These are phyloP conservation scores for Aspergillus ruber DNA, from an alignment of 2,329 filamentous ascomycete species.

Conservation along the genomic window DNA sequence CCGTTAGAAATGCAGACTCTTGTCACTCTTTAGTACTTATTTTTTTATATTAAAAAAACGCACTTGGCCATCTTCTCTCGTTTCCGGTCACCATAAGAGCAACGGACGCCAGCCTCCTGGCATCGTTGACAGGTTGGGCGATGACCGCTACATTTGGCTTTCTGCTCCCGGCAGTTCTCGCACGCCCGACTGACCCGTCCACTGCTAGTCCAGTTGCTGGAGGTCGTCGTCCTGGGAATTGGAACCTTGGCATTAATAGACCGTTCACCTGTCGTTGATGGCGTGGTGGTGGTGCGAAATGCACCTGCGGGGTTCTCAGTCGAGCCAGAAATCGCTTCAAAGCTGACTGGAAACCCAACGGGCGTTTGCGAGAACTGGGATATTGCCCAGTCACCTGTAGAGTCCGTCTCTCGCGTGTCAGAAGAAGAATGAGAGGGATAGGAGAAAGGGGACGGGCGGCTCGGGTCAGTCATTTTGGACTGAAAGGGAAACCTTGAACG, in stretches of 20 bases:
- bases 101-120: constrained; percentile 33
- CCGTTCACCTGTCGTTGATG: constrained; percentile 9
- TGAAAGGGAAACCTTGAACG: constrained; percentile 3
- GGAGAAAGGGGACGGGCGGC: constrained; percentile 11
- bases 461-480: constrained; percentile 16
- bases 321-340: constrained; percentile 10
- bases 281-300: constrained; percentile 4
- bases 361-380: constrained; percentile 13
- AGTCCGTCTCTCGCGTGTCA: constrained; percentile 11
- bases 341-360: constrained; percentile 9
- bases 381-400: constrained; percentile 10
- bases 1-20: constrained; percentile 6
- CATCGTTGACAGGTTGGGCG: constrained; percentile 38
- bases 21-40: not conserved
- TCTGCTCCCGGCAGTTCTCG: constrained; percentile 41
- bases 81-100: constrained; percentile 41
- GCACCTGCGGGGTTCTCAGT: constrained; percentile 8
- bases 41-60: constrained; percentile 7
- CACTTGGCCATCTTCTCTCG: constrained; percentile 39
- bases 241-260: constrained; percentile 23
- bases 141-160: constrained; percentile 43
- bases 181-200: constrained; percentile 35
- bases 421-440: constrained; percentile 11
- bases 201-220: constrained; percentile 18
- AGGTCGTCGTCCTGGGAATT: constrained; percentile 21